Conservation (phyloP, 768 basidiomycete species). For the Auriscalpium microsporum region DNA sequence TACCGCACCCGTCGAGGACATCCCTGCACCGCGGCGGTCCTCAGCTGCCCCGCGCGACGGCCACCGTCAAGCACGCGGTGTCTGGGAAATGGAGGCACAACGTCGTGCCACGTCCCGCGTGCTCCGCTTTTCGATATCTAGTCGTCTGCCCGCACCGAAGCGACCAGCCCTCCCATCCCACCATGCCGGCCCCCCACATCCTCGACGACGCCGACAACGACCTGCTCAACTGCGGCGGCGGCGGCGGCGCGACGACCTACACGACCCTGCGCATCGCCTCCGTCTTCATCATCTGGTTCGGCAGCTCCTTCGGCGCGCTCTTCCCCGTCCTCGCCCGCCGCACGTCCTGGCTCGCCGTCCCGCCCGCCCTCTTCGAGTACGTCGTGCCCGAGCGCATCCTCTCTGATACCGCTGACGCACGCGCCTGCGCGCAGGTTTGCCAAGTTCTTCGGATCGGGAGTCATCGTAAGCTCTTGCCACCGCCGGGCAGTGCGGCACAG, state of each 20-base stretch:
- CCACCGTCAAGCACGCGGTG: no score
- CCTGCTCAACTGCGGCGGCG: slow-evolving; percentile 35
- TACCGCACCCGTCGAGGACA: no score
- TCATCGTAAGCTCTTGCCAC: slow-evolving; percentile 2
- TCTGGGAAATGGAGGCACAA: no score
- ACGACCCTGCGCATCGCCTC: slow-evolving; percentile 56
- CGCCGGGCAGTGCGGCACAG: background rate
- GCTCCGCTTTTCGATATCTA: no score
- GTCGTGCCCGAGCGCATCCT: slow-evolving; percentile 23
- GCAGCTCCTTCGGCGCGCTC: slow-evolving; percentile 51
- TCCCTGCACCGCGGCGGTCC: no score
- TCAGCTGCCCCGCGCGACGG: no score
- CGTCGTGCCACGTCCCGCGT: no score
- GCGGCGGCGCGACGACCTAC: slow-evolving; percentile 43
- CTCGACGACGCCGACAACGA: background rate
- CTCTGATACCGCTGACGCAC: background rate
- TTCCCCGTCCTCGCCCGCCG: slow-evolving; percentile 63
- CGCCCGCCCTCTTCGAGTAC: slow-evolving; percentile 61
- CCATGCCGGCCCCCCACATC: background rate
- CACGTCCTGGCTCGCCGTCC: slow-evolving; percentile 45
- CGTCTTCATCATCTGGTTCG: slow-evolving; percentile 63
- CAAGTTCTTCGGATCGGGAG: slow-evolving; percentile 11
- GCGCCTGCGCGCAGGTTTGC: background rate
- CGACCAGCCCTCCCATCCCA: background rate
- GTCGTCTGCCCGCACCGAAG: no score